Evolutionary conservation across 208 protist species (phyloP), one percentile per base, ranked within the genome.

Genomic region (Crithidia thermophila): DNA sequence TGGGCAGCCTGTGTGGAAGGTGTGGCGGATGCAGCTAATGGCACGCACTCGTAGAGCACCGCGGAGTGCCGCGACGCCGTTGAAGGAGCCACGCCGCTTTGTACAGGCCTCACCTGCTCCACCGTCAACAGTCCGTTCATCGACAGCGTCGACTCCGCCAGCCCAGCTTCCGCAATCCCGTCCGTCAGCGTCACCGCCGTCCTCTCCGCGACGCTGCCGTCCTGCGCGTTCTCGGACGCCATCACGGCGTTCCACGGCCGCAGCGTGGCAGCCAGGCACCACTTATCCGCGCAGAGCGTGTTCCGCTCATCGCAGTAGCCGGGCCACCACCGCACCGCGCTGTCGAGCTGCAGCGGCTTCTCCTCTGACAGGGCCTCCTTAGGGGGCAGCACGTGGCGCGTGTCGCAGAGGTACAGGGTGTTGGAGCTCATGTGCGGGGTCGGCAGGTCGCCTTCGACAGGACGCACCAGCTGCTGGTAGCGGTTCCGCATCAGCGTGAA

Each of bases 401-500:
- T 67, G 56, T 80, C 77, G 61, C 77, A 69, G 10, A 88, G 70
- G 57, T 88, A 88, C 20, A 88, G 61, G 13, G 68, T 60, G 37
- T 71, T 59, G 16, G 77, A 72, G 5, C 58, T 75, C 42, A 68
- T 58, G 63, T 77, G 67, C 10, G 77, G 75, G 9, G 74, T 49
- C 1, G 87, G 87, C 27, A 90, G 76, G 30, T 85, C 51, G 3
- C 51, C 63, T 58, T 83, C 77, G 39, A 93, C 51, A 7, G 87
- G 87, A n/a, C 62, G 76, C 34, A 93, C 73, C n/a, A 90, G 56
- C 43, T 69, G 71, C 43, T 77, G 66, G 68, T 93, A 88, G 25
- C 76, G 68, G 3, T 33, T 45, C 50, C 56, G 64, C 81, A 88
- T 87, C 33, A 88, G 71, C 23, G 23, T 36, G 4, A 57, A 34